Base-by-base conservation (phyloP, 208 protist species). In the Trypanosoma theileri region DNA sequence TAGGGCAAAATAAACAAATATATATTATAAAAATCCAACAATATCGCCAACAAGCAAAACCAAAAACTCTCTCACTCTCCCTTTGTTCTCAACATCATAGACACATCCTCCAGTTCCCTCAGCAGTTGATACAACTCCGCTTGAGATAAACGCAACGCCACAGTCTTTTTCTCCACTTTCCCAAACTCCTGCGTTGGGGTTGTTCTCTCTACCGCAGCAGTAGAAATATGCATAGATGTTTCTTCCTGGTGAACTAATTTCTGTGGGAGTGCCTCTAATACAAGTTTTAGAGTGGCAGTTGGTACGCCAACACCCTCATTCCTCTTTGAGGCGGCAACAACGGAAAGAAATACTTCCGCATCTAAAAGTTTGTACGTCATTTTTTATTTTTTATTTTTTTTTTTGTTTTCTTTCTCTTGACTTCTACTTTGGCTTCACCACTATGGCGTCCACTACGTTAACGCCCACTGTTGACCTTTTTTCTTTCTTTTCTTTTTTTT, bases 401-500 rank as follows among this genome's bases (percentile, higher is more conserved):
- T 54, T 54, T 31, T 54, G 9, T 53, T 62, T 52, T 35, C 1
- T 62, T 62, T 62, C 19, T 24, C 46, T 17, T 50, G 14, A 50
- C 21, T 31, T 16, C 28, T 6, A 35, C 28, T 35, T 35, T 6
- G 6, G 28, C 4, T 35, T 1, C 1, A 6, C 28, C 28, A 35
- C 28, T 35, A 35, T 35, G 28, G 28, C 28, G 1, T 35, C 28
- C 28, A n/a, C n/a, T 17, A 13, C 35, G 4, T 50, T 62, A 1
- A 21, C 7, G 7, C 46, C 41, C 16, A 24, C 22, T 62, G 16
- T 41, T 35, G 26, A 24, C 7, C 52, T 1, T 65, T 65, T 17
- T 65, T 41, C 9, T 65, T 54, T 42, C 19, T 65, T 65, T 65
- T 21, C 28, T 12, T 1, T 51, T 51, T 35, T 35, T 35, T 35